These are phyloP conservation scores for Blastobotrys arbuscula DNA, from an alignment of 1,139 yeast genomes.

Conservation along the genomic window DNA sequence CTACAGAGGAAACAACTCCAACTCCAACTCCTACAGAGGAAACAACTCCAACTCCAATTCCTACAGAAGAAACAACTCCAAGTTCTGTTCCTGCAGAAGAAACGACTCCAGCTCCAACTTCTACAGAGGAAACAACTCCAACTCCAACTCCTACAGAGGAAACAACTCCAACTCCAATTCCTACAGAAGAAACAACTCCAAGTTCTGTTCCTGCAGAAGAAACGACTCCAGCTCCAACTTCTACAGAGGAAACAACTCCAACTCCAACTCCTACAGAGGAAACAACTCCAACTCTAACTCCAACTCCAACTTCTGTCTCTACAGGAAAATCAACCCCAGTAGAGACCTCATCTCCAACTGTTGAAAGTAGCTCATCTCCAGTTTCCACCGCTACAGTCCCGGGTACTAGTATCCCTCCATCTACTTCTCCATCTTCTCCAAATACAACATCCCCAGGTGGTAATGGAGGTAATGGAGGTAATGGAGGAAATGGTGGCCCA, in stretches of 20 bases:
- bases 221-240: background rate
- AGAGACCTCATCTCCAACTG: background rate
- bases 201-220: background rate
- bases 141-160: background rate
- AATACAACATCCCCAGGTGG: too few relatives aligned
- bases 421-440: too few relatives aligned
- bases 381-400: background rate
- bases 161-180: slow-evolving; percentile 9
- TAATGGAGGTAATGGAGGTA: background rate
- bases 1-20: background rate
- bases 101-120: background rate
- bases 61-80: slow-evolving; percentile 12
- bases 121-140: background rate
- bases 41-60: slow-evolving; percentile 9
- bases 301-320: slow-evolving; percentile 5
- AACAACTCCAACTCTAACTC: slow-evolving; percentile 9
- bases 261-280: background rate
- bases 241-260: background rate
- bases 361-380: slow-evolving; percentile 1
- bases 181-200: slow-evolving; percentile 12
- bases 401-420: background rate
- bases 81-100: background rate
- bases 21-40: background rate
- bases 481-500: background rate
- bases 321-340: background rate